Base-by-base conservation (phyloP, 2,329 filamentous ascomycete genomes). In the Aspergillus fijiensis region DNA sequence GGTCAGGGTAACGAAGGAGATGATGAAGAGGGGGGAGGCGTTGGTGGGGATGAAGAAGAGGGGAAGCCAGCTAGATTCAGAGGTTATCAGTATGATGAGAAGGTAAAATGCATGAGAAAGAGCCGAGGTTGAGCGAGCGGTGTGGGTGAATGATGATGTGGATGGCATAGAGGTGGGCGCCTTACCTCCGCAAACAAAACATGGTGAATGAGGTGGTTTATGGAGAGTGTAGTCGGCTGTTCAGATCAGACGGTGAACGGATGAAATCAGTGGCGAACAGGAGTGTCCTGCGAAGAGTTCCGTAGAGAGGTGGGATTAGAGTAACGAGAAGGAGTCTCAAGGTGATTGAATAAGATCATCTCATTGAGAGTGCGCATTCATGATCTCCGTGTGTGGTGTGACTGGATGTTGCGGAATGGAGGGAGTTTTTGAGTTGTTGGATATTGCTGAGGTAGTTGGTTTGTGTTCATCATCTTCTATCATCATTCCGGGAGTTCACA, bases 21-120 rank as follows among this genome's bases (percentile, higher is more conserved):
- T 86, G 75, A 95, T 91, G 80, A 94, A 93, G 71, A 90, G 85
- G 27, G 91, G 91, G 60, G 90, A 92, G 68, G 91, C 89, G 75
- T 93, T 92, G 61, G 91, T 91, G 55, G 91, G 91, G 69, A 95
- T 92, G 78, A 95, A 93, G 74, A 95, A 90, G 68, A 95, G 87
- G 31, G 91, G 91, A 55, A 95, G 85, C 89, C 90, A 94, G 77
- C 90, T 94, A 55, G 57, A 62, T 45, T 9, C 9, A 61, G 61
- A 48, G 12, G 19, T 10, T 14, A 48, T 59, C 21, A 49, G 57
- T 50, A 57, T 48, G 14, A 21, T 11, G n/a, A 16, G 33, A 35
- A 35, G 27, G 9, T 29, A 9, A 29, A 11, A 11, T 47, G n/a
- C 21, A n/a, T 35, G 9, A 23, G 23, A 2, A 51, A 19, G 11